Evolutionary conservation across 352 stramenopile genomes (phyloP), one percentile per base, ranked within the genome.

Genomic region (Phytophthora palmivora): DNA sequence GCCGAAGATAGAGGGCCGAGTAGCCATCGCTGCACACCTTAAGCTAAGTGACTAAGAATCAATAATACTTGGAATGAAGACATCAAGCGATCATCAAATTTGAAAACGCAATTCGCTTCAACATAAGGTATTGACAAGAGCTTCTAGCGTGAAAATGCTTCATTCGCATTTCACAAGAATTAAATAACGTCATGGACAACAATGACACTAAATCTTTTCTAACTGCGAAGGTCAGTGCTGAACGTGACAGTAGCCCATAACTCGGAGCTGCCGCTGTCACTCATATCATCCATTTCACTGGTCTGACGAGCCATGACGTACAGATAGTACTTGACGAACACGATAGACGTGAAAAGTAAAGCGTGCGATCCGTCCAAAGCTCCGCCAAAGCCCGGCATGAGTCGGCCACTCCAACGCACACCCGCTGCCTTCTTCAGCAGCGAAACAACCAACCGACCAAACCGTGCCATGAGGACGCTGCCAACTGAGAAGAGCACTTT

Each of bases 321-420:
- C 10, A 82, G n/a, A 55, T 81, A 83, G 21, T 72, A 80, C 54
- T 78, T 78, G 48, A 72, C 61, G 22, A 87, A 87, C 16, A 83
- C 65, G 12, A 78, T 64, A 11, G 72, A 77, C n/a, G 77, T 71
- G 34, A 98, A 97, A 36, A 98, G 84, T 62, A 97, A 91, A 38
- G 85, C 91, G 60, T 97, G 90, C 2, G 96, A 81, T 8, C 89
- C 81, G 57, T 98, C 95, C 55, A 98, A 71, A 14, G 97, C 83
- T 9, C 95, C 95, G 22, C 95, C 95, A 67, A 98, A 96, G 67
- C 97, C 95, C 5, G 95, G 95, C 53, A 98, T 88, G 14, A 98
- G 62, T 48, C 92, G 79, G 12, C 93, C 91, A 67, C 93, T 96
- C 67, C 97, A 95, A 53, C 97, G 97, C 51, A 98, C 71, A 6